phyloP scores from a whole-genome alignment of 2,329 filamentous ascomycete genomes.

The Didymella segeticola region DNA sequence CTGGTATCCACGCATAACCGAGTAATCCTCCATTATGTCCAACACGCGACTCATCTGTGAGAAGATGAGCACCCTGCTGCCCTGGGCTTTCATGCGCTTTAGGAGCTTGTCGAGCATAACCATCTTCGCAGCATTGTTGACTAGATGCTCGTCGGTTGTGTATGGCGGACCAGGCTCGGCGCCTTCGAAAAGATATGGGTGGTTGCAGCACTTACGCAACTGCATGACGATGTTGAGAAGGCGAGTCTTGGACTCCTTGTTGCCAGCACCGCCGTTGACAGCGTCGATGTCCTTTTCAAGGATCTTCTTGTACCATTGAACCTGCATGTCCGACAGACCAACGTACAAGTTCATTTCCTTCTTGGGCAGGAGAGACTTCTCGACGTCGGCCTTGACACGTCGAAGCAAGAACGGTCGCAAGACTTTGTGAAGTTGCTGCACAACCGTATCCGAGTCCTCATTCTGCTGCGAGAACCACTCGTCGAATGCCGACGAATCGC shows the following conservation, averaged over 20 bases:
- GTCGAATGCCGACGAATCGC: conserved; percentile 94
- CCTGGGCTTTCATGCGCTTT: conserved; percentile 80
- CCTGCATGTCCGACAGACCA: conserved; percentile 98
- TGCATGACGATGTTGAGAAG: conserved; percentile 99
- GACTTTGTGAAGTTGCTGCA: conserved; percentile 93
- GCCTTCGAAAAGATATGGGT: conserved; percentile 96
- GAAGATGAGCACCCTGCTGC: conserved; percentile 96
- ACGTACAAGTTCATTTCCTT: conserved; percentile 97
- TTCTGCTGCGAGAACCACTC: conserved; percentile 96
- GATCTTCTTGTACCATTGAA: conserved; percentile 99
- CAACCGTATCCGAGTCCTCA: conserved; percentile 90
- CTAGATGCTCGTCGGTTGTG: conserved; percentile 94
- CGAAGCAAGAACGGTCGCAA: conserved; percentile 91
- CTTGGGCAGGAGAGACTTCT: conserved; percentile 96
- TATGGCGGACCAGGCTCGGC: conserved; percentile 97
- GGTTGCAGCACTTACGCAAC: conserved; percentile 97
- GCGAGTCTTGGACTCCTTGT: conserved; percentile 96
- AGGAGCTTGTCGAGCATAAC: conserved; percentile 92
- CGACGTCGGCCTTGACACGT: conserved; percentile 95
- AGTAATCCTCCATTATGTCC: conserved; percentile 98
- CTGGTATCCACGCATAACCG: conserved; percentile 90
- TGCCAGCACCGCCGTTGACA: conserved; percentile 94
- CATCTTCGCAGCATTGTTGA: conserved; percentile 97
- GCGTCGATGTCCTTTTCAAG: conserved; percentile 99
- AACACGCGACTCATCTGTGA: conserved; percentile 98